Evolutionary conservation across 495 filamentous ascomycete species (phyloP).

Genomic region (Penicillium bialowiezense): DNA sequence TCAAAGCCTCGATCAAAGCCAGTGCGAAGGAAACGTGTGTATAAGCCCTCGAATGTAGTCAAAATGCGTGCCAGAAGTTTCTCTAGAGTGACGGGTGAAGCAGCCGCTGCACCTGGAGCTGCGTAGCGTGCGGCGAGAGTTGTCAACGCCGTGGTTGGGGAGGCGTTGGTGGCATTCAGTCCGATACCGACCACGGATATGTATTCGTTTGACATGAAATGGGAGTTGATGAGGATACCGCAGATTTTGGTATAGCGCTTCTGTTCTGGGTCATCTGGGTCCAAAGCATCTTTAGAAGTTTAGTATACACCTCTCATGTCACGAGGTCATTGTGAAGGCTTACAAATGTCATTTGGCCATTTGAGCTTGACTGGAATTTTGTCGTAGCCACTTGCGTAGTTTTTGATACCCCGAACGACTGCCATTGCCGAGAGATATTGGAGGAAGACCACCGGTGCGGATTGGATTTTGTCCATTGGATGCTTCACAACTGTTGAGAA

Average conservation of each 20-base stretch:
- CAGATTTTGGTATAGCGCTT: conserved; percentile 84
- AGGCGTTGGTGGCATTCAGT: conserved; percentile 80
- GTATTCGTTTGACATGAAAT: conserved; percentile 73
- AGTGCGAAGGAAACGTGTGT: conserved; percentile 64
- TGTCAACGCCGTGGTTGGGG: conserved; percentile 84
- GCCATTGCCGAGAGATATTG: conserved; percentile 92
- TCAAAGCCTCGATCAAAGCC: conserved; percentile 76
- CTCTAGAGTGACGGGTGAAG: conserved; percentile 66
- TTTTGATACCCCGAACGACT: conserved; percentile 80
- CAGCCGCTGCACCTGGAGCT: conserved; percentile 16
- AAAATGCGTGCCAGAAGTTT: conserved; percentile 81
- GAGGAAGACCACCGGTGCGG: conserved; percentile 86
- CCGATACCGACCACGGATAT: conserved; percentile 88
- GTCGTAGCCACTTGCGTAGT: conserved; percentile 72
- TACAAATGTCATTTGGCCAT: conserved; percentile 95
- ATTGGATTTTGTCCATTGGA: conserved; percentile 61
- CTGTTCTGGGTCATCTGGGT: conserved; percentile 59
- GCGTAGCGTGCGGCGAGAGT: conserved; percentile 53
- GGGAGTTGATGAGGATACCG: conserved; percentile 89
- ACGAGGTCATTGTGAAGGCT: no score
- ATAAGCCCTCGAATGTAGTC: conserved; percentile 73
- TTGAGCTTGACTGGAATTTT: conserved; percentile 81
- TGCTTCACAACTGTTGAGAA: conserved; percentile 87
- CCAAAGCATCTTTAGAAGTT: conserved; percentile 60
- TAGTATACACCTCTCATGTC: no score